phyloP scores from a whole-genome alignment of 179 eudicot species.

The Beta lomatogona region DNA sequence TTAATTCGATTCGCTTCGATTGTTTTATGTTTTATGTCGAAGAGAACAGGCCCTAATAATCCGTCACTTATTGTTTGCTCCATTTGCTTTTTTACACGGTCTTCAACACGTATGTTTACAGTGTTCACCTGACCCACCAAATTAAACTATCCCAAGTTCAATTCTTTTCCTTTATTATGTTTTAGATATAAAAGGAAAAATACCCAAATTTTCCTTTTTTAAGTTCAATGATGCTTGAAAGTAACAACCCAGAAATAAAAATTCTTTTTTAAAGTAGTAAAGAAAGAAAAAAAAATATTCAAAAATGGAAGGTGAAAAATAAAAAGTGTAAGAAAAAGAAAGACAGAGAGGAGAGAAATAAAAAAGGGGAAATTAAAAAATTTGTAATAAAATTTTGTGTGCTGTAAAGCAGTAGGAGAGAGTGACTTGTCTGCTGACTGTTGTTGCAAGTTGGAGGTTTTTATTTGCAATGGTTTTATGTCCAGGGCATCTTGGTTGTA shows the following conservation, averaged over 20 bases:
- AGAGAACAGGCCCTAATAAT: no score
- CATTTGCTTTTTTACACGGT: not conserved
- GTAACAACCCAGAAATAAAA: constrained; percentile 8
- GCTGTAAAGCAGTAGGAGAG: constrained; percentile 50
- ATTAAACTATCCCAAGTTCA: not conserved
- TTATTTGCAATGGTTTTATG: constrained; percentile 8
- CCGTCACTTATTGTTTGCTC: no score
- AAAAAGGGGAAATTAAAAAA: no score
- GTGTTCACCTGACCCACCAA: no score
- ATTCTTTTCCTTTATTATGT: not conserved
- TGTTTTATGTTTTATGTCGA: no score
- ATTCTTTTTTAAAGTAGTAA: not conserved
- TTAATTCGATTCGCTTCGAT: no score
- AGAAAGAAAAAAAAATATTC: not conserved
- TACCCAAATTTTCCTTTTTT: constrained; percentile 4
- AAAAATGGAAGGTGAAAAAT: no score
- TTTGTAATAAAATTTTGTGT: constrained; percentile 16
- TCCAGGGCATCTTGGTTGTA: constrained; percentile 14
- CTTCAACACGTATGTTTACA: constrained; percentile 7
- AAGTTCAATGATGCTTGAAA: not conserved
- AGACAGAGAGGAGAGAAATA: no score
- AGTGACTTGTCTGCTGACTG: constrained; percentile 39
- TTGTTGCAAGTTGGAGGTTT: constrained; percentile 41
- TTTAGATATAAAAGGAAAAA: not conserved
- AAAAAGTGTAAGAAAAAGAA: no score